Conservation (phyloP, 305 asterid species). For the Striga hermonthica region DNA sequence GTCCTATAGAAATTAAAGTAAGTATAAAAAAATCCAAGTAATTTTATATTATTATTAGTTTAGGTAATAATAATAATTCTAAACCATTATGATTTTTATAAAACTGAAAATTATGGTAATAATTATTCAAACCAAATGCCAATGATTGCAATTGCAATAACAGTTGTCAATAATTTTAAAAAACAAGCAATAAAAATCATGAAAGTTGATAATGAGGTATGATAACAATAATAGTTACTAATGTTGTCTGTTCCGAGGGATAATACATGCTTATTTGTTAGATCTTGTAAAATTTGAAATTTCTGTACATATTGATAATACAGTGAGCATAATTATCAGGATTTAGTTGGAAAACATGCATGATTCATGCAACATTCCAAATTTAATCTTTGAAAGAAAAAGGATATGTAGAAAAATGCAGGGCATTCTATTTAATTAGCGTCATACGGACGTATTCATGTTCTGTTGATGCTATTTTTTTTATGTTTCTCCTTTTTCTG, state of each 20-base stretch:
- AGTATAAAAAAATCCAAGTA: no score
- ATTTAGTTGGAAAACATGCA: not conserved
- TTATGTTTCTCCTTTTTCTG: not conserved
- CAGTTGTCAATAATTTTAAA: no score
- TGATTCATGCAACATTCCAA: not conserved
- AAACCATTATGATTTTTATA: no score
- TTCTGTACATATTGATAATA: not conserved
- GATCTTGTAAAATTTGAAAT: not conserved
- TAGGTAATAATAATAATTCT: no score
- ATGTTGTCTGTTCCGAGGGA: not conserved
- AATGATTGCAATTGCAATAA: no score
- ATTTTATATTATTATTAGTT: no score
- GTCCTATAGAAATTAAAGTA: no score
- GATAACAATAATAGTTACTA: not conserved
- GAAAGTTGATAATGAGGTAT: not conserved
- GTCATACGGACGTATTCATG: not conserved
- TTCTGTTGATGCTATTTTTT: conserved; percentile 1
- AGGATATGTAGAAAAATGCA: not conserved
- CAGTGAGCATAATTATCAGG: not conserved
- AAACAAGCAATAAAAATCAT: no score
- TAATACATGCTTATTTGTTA: not conserved
- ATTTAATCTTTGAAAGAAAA: no score
- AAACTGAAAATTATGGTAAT: no score
- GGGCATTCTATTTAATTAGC: no score
- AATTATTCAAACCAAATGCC: no score